These are phyloP conservation scores for Petunia hybrid DNA, from an alignment of 305 asterid species.

Conservation along the genomic window DNA sequence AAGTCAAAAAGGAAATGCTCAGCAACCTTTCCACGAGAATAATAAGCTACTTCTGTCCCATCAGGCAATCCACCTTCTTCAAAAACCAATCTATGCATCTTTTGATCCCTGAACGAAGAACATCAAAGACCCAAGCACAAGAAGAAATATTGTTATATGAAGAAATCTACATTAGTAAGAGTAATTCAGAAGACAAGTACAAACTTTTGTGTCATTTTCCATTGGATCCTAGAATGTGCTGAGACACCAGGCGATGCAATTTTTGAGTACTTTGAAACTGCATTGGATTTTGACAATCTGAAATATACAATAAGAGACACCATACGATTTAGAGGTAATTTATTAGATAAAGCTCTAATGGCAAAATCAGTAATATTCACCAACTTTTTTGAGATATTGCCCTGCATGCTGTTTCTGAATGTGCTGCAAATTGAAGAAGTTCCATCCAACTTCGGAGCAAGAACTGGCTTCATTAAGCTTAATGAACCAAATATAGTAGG, in stretches of 20 bases:
- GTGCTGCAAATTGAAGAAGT: constrained; percentile 48
- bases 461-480: constrained; percentile 54
- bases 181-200: constrained; percentile 35
- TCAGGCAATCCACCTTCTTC: constrained; percentile 93
- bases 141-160: constrained; percentile 22
- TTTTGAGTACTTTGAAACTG: constrained; percentile 52
- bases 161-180: constrained; percentile 7
- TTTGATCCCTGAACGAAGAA: constrained; percentile 74
- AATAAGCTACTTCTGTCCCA: constrained; percentile 93
- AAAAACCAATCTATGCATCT: constrained; percentile 91
- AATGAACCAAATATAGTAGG: constrained; percentile 39
- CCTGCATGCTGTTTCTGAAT: constrained; percentile 47
- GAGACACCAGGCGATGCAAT: constrained; percentile 53
- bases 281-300: constrained; percentile 52
- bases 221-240: constrained; percentile 56
- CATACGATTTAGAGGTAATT: not conserved
- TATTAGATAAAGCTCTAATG: not conserved
- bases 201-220: constrained; percentile 91
- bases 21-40: constrained; percentile 92
- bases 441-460: constrained; percentile 46
- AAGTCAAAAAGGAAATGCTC: constrained; percentile 31
- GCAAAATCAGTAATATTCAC: constrained; percentile 38
- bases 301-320: constrained; percentile 39
- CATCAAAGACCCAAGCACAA: constrained; percentile 23
- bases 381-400: constrained; percentile 64